A percentile compares a stretch with the other conserved stretches of the same genome.
These are phyloP conservation scores for Neurospora discreta DNA, from an alignment of 495 filamentous ascomycete genomes.

Conservation along the genomic window DNA sequence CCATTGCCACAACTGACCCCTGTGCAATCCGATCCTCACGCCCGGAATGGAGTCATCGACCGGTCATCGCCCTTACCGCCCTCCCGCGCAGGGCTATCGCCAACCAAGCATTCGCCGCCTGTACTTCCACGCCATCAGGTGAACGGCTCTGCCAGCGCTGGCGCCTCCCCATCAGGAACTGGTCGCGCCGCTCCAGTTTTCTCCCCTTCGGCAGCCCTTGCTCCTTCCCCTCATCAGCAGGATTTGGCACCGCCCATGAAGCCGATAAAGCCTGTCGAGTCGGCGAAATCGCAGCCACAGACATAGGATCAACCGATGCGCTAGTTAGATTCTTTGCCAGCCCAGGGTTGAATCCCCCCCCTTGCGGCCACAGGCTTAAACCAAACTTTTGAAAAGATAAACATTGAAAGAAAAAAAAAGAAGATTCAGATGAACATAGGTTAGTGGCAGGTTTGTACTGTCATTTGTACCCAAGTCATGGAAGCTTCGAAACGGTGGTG, in stretches of 20 bases:
- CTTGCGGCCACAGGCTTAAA: not conserved
- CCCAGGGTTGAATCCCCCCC: not conserved
- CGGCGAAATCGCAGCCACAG: conserved; percentile 3
- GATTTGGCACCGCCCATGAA: conserved; percentile 41
- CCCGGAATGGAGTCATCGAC: conserved; percentile 9
- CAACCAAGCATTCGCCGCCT: conserved; percentile 57
- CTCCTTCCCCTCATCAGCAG: conserved; percentile 40
- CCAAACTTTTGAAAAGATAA: too few species aligned
- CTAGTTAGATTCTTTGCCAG: not conserved
- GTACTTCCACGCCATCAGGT: conserved; percentile 14
- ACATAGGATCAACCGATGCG: not conserved
- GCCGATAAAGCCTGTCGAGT: conserved; percentile 23
- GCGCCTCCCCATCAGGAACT: conserved; percentile 10
- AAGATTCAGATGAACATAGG: not conserved
- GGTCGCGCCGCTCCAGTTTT: conserved; percentile 29
- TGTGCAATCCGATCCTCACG: conserved; percentile 3
- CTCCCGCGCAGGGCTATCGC: conserved; percentile 55
- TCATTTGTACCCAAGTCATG: not conserved
- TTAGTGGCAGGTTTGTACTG: not conserved
- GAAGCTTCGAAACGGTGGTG: not conserved
- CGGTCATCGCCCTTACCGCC: conserved; percentile 39
- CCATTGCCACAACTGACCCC: conserved; percentile 19
- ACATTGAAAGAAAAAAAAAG: too few species aligned
- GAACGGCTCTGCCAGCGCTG: conserved; percentile 9
- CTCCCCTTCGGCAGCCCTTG: conserved; percentile 39